Evolutionary conservation across 2,329 filamentous ascomycete species (phyloP).

Genomic region (Stachybotrys chartarum): DNA sequence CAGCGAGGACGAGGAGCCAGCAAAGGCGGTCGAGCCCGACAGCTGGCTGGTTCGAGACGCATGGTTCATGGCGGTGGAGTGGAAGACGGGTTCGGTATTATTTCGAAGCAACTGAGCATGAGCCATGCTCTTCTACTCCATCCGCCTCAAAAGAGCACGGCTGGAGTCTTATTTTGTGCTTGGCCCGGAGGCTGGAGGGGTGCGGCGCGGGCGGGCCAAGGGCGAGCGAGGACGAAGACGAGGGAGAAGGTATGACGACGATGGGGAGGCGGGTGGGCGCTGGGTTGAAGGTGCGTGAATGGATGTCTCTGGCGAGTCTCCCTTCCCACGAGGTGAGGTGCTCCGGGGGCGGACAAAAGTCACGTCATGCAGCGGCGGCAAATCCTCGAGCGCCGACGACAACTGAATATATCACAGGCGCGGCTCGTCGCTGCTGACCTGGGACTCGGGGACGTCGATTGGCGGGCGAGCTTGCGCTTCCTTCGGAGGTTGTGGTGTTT

Average conservation of each 20-base stretch:
- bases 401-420: background rate
- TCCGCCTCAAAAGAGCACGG: slow-evolving; percentile 18
- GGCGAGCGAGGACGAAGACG: background rate
- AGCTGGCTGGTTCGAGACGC: slow-evolving; percentile 53
- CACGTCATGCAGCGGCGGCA: slow-evolving; percentile 1
- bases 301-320: background rate
- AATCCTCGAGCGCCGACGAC: background rate
- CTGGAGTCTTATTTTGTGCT: background rate
- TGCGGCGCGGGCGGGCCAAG: background rate
- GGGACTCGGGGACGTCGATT: background rate
- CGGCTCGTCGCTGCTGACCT: background rate
- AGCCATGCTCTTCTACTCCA: slow-evolving; percentile 46
- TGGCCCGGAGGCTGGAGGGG: background rate
- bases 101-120: slow-evolving; percentile 53
- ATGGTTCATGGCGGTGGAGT: slow-evolving; percentile 43
- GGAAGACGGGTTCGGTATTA: slow-evolving; percentile 50
- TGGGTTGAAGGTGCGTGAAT: background rate
- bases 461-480: background rate
- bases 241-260: background rate
- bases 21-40: slow-evolving; percentile 51
- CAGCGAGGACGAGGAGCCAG: slow-evolving; percentile 45
- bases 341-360: background rate
- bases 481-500: background rate
- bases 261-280: background rate
- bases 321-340: background rate